These are phyloP conservation scores for Zizania palustris DNA, from an alignment of 202 grass and related monocot species.

Conservation along the genomic window DNA sequence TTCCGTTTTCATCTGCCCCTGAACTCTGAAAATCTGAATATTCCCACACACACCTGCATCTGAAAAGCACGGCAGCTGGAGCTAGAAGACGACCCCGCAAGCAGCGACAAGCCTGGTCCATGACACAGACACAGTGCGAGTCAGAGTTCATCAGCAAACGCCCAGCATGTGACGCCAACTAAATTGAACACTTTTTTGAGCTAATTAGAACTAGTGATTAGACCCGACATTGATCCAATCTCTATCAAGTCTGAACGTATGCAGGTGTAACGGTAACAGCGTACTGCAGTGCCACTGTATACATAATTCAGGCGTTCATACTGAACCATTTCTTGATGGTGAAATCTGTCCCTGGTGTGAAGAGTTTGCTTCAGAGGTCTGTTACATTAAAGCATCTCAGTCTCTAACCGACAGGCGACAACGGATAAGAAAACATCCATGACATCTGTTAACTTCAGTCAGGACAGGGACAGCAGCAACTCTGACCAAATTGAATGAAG, in stretches of 20 bases:
- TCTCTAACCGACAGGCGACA: neutral
- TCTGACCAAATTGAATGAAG: neutral
- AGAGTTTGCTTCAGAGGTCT: no score
- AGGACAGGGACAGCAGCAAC: neutral
- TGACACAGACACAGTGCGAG: neutral
- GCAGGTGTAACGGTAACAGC: neutral
- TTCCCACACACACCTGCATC: neutral
- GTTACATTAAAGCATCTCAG: no score
- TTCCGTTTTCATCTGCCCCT: neutral
- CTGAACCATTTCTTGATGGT: neutral
- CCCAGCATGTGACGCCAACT: neutral
- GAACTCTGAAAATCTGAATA: slow-evolving; percentile 8
- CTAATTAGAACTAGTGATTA: no score
- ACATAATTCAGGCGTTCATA: neutral
- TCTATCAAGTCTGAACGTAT: neutral
- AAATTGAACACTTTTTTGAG: no score
- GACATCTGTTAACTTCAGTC: neutral
- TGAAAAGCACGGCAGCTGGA: neutral
- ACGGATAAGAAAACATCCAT: neutral
- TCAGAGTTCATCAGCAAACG: slow-evolving; percentile 32
- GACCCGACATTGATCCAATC: neutral
- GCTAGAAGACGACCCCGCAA: neutral
- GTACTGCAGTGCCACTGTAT: neutral
- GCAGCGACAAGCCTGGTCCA: neutral
- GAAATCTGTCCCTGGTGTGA: neutral